Conservation (phyloP, 768 basidiomycete genomes). For the Collybia sp. region DNA sequence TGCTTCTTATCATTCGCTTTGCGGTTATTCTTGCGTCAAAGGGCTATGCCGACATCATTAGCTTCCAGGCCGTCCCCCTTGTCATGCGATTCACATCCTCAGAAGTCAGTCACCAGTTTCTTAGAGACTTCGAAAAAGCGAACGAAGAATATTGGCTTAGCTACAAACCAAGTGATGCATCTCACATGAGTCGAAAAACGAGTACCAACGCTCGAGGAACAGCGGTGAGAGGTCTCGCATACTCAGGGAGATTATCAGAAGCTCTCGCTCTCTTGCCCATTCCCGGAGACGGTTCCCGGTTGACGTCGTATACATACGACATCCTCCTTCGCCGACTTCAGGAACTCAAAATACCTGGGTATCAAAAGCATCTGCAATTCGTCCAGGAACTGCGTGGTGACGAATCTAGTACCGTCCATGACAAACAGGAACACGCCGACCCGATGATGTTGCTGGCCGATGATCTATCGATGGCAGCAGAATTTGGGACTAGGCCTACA, state of each 20-base stretch:
- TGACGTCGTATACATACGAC: conserved; percentile 32
- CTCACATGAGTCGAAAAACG: conserved; percentile 6
- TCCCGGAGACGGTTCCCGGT: conserved; percentile 17
- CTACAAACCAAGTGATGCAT: conserved; percentile 3
- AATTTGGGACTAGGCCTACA: conserved; percentile 6
- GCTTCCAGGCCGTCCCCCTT: conserved; percentile 21
- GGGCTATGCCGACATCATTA: conserved; percentile 26
- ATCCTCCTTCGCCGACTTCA: conserved; percentile 23
- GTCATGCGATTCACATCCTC: conserved; percentile 40
- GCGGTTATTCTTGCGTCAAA: conserved; percentile 31
- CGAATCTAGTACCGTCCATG: background rate
- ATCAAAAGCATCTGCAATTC: conserved; percentile 7
- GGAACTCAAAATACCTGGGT: conserved; percentile 4
- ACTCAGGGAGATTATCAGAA: conserved; percentile 28
- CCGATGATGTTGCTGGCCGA: background rate
- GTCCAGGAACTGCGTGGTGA: conserved; percentile 14
- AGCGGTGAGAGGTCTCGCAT: conserved; percentile 36
- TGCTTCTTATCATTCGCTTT: conserved; percentile 22
- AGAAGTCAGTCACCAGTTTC: conserved; percentile 28
- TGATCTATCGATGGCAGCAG: background rate
- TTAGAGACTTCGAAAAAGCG: conserved; percentile 28
- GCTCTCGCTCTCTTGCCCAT: conserved; percentile 44
- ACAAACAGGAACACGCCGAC: background rate
- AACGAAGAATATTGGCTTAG: conserved; percentile 13
- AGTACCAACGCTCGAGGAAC: conserved; percentile 23